Conservation (phyloP, 129 eudicot species). For the Chrysanthemum seticuspe region DNA sequence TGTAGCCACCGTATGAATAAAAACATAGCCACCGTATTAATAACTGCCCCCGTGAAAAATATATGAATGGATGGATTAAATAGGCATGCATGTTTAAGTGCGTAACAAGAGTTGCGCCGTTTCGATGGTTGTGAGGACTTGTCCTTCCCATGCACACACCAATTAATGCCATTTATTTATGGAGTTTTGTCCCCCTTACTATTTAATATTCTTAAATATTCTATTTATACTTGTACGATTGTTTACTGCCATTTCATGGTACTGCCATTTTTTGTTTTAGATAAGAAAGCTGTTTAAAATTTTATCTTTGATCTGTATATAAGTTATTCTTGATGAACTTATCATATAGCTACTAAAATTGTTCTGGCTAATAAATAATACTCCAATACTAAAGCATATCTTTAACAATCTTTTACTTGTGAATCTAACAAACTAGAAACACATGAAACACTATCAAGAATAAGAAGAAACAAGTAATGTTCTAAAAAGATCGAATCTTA, state of each 20-base stretch:
- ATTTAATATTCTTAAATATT: neutral
- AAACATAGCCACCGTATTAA: too few relatives aligned
- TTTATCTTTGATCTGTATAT: too few relatives aligned
- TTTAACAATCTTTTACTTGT: too few relatives aligned
- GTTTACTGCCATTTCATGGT: neutral
- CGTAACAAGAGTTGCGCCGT: conserved; percentile 43
- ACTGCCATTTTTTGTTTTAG: conserved; percentile 2
- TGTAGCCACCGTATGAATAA: too few relatives aligned
- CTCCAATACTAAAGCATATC: too few relatives aligned
- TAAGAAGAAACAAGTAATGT: neutral
- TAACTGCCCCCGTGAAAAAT: neutral
- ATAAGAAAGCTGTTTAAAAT: too few relatives aligned
- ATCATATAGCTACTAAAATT: too few relatives aligned
- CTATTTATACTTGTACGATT: conserved; percentile 4
- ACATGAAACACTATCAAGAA: neutral
- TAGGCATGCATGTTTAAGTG: conserved; percentile 23
- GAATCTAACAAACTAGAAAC: too few relatives aligned
- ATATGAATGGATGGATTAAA: neutral
- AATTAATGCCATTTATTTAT: conserved; percentile 23
- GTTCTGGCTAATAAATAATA: too few relatives aligned
- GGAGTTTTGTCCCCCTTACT: conserved; percentile 13
- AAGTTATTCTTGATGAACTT: too few relatives aligned
- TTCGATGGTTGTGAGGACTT: conserved; percentile 36
- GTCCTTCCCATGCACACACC: conserved; percentile 29
- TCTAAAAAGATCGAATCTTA: neutral